These are phyloP conservation scores for rapeseed (Brassica napus) DNA, from an alignment of 345 rosid species.

Conservation along the genomic window Da-Ae NC_063443.1:18352001-18352500, in stretches of 20 bases:
- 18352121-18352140: constrained; percentile 48
- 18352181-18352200: constrained; percentile 63
- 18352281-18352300: constrained; percentile 55
- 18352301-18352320: constrained; percentile 53
- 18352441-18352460: constrained; percentile 54
- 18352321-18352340: constrained; percentile 50
- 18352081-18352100: constrained; percentile 61
- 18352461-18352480: constrained; percentile 40
- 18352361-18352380: constrained; percentile 23
- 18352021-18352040: constrained; percentile 29
- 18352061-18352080: constrained; percentile 31
- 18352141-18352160: constrained; percentile 78
- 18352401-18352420: constrained; percentile 52
- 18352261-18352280: constrained; percentile 82
- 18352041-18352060: constrained; percentile 13
- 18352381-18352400: constrained; percentile 13
- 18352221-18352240: constrained; percentile 69
- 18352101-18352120: constrained; percentile 52
- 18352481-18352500: constrained; percentile 50
- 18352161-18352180: constrained; percentile 57
- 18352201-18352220: constrained; percentile 67
- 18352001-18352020: constrained; percentile 29
- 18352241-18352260: constrained; percentile 68
- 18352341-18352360: constrained; percentile 44
- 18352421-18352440: constrained; percentile 44